Base-by-base conservation (phyloP, 106 monocot genomes). In the Dioscorea zingiberensis region DNA sequence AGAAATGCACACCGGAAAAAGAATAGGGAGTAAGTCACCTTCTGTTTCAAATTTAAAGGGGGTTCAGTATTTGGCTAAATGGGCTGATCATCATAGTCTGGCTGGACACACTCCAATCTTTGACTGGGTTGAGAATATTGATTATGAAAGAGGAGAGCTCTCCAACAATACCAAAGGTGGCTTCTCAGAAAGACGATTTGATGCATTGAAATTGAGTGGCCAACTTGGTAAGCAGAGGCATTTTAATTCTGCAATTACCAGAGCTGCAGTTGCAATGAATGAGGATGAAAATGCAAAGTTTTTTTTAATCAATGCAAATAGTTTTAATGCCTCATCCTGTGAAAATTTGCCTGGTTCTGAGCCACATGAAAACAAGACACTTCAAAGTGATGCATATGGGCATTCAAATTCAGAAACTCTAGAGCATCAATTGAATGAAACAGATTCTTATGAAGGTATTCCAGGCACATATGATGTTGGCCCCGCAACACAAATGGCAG, bases 401-500 rank as follows among this genome's bases (percentile, higher is more conserved):
- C 58, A 68, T 54, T 54, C 69, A 59, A 54, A 83, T 58, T 61
- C 44, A 70, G 60, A 83, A 58, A 54, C 47, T 69, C 14, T 58
- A 66, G 74, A 77, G 29, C 59, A 67, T 65, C 45, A 38, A 8
- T 38, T 65, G 25, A 64, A 73, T 21, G 23, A 15, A 58, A 47
- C 32, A 60, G 51, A 67, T 62, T n/a, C 47, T 60, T 70, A 67
- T 25, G 45, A 8, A 55, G 60, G 15, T 61, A 56, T n/a, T 26
- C 54, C 17, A 38, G 0, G 38, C 46, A 32, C 29, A 26, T 62
- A 71, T 59, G 74, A 70, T 67, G 59, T 79, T 66, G 92, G 92
- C 54, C 97, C 88, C 64, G 85, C 80, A 71, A 97, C 97, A 58
- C 92, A 97, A 77, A 79, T 92, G 74, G 92, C 92, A 68, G 86